A percentile compares a stretch with the other conserved stretches of the same genome.
Conservation (phyloP, 257 asterid species). For the Voacanga thouarsii region DNA sequence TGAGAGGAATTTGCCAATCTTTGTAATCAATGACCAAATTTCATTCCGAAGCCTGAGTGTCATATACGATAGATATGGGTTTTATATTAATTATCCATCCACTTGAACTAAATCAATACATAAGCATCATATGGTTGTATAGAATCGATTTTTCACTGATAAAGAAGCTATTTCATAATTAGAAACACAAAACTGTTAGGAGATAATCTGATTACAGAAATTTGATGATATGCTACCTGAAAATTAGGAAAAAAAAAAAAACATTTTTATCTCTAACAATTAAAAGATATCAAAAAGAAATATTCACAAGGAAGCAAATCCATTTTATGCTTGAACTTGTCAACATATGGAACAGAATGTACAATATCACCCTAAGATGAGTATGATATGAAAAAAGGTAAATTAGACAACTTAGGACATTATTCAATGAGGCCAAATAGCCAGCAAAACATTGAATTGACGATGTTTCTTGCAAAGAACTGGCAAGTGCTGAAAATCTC, state of each 20-base stretch:
- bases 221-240: background rate
- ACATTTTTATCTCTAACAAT: background rate
- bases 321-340: background rate
- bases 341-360: background rate
- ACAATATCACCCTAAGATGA: background rate
- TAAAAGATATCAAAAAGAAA: background rate
- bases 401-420: background rate
- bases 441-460: background rate
- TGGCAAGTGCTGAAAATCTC: background rate
- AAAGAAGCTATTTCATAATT: background rate
- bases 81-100: background rate
- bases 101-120: background rate
- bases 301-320: background rate
- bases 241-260: background rate
- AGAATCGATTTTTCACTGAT: background rate
- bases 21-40: conserved; percentile 89
- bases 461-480: background rate
- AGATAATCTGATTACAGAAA: background rate
- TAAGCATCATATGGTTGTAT: background rate
- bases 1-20: conserved; percentile 98
- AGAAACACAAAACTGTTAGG: background rate
- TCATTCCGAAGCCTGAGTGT: conserved; percentile 68
- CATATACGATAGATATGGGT: background rate
- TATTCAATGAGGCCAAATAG: background rate
- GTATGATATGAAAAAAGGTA: background rate